phyloP scores from a whole-genome alignment of 352 stramenopile species.

The Lagenidium sp. region DNA sequence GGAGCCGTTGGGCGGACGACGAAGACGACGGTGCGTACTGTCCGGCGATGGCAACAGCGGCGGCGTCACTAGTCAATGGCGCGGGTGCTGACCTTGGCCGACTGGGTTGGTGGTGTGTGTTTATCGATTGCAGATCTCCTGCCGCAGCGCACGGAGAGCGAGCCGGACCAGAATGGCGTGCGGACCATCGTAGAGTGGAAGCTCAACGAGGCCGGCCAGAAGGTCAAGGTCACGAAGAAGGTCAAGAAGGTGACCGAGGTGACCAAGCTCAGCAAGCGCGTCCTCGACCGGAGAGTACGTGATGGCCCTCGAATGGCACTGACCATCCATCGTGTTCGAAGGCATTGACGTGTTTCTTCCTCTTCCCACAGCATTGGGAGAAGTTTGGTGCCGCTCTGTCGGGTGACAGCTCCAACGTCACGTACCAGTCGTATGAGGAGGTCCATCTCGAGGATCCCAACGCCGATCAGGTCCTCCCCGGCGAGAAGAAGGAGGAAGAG shows the following conservation, averaged over 20 bases:
- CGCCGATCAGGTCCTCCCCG: slow-evolving; percentile 75
- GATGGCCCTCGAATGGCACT: no score
- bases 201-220: slow-evolving; percentile 82
- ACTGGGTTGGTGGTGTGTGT: no score
- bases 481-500: slow-evolving; percentile 86
- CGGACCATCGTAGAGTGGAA: slow-evolving; percentile 88
- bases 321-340: no score
- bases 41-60: neutral
- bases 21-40: slow-evolving; percentile 50
- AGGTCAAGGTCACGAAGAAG: slow-evolving; percentile 89
- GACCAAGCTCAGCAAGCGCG: slow-evolving; percentile 76
- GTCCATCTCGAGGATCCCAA: slow-evolving; percentile 79
- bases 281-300: slow-evolving; percentile 58
- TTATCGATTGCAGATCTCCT: slow-evolving; percentile 36
- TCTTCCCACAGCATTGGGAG: slow-evolving; percentile 46
- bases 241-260: slow-evolving; percentile 83
- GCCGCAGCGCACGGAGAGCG: slow-evolving; percentile 74
- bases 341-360: neutral
- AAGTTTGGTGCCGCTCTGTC: slow-evolving; percentile 80
- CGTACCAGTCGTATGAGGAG: slow-evolving; percentile 80
- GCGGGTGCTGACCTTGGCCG: no score
- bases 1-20: slow-evolving; percentile 69
- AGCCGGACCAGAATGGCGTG: slow-evolving; percentile 72
- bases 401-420: slow-evolving; percentile 78
- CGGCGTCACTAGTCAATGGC: neutral